A percentile compares a stretch with the other conserved stretches of the same genome.
phyloP scores from a whole-genome alignment of 2,329 filamentous ascomycete species.

The Xenoacremonium recifei region DNA sequence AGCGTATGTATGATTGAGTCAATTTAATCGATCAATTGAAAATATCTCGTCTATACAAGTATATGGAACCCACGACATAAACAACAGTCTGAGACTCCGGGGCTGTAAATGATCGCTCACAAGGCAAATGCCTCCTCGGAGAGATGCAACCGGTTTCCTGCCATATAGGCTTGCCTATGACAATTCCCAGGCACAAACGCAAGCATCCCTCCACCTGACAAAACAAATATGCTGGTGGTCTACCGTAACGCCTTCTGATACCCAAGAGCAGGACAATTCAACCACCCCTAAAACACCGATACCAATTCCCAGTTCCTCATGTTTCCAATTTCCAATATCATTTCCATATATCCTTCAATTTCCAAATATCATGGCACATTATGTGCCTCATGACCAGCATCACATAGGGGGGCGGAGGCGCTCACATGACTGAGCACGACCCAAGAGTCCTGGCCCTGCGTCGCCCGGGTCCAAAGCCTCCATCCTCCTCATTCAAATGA shows the following conservation, averaged over 20 bases:
- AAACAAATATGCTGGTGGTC: slow-evolving; percentile 18
- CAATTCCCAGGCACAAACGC: too few relatives aligned
- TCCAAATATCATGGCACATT: too few relatives aligned
- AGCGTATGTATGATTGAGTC: too few relatives aligned
- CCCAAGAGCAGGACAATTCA: slow-evolving; percentile 6
- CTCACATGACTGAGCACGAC: slow-evolving; percentile 65
- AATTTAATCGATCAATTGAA: too few relatives aligned
- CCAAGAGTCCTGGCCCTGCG: slow-evolving; percentile 63
- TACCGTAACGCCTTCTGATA: slow-evolving; percentile 20
- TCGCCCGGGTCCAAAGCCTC: slow-evolving; percentile 51
- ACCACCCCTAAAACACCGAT: slow-evolving; percentile 8
- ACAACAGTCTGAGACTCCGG: slow-evolving; percentile 5
- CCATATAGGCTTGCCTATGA: too few relatives aligned
- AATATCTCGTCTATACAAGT: slow-evolving; percentile 21
- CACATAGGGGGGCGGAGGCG: too few relatives aligned
- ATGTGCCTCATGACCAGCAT: too few relatives aligned
- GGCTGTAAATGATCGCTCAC: too few relatives aligned
- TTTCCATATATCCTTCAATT: neutral
- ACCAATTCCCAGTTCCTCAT: slow-evolving; percentile 3
- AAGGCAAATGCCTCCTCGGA: too few relatives aligned
- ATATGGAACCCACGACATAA: too few relatives aligned
- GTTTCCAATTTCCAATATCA: too few relatives aligned
- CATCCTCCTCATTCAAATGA: slow-evolving; percentile 79
- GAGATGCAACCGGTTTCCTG: slow-evolving; percentile 3
- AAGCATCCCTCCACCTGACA: too few relatives aligned